These are phyloP conservation scores for Dispira parvispora DNA, from an alignment of 192 early-diverging fungal species.

Conservation along the genomic window DNA sequence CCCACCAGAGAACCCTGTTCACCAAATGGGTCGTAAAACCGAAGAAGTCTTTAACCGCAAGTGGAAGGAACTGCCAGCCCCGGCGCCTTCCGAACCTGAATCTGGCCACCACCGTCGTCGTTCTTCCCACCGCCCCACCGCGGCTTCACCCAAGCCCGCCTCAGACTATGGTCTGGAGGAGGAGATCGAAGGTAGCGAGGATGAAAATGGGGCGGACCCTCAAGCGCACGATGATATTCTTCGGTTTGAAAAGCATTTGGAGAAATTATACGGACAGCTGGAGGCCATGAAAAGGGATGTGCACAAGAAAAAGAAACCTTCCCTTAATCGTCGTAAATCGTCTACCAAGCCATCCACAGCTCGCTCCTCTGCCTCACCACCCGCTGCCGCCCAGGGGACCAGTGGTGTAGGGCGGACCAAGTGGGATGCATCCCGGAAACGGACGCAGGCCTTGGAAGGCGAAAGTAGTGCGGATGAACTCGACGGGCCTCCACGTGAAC, in stretches of 20 bases:
- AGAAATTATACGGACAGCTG: conserved; percentile 17
- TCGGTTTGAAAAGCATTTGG: conserved; percentile 20
- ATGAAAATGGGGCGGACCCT: neutral
- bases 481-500: conserved; percentile 26
- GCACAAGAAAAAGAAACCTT: neutral
- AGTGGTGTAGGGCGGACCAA: neutral
- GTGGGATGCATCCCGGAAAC: neutral
- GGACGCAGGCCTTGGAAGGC: neutral
- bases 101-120: conserved; percentile 3
- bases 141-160: neutral
- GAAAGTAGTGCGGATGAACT: conserved; percentile 17
- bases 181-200: neutral
- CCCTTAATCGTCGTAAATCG: neutral
- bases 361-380: neutral
- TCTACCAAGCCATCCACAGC: neutral
- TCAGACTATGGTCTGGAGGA: neutral
- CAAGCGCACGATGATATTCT: conserved; percentile 20
- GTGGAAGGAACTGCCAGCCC: conserved; percentile 36
- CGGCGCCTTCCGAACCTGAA: conserved; percentile 19
- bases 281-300: conserved; percentile 18
- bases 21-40: conserved; percentile 47
- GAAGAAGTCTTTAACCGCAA: conserved; percentile 67
- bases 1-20: conserved; percentile 41
- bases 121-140: neutral
- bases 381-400: neutral